Evolutionary conservation across 1,284 basidiomycete species (phyloP).

Genomic region (Rhodotorula sp.): DNA sequence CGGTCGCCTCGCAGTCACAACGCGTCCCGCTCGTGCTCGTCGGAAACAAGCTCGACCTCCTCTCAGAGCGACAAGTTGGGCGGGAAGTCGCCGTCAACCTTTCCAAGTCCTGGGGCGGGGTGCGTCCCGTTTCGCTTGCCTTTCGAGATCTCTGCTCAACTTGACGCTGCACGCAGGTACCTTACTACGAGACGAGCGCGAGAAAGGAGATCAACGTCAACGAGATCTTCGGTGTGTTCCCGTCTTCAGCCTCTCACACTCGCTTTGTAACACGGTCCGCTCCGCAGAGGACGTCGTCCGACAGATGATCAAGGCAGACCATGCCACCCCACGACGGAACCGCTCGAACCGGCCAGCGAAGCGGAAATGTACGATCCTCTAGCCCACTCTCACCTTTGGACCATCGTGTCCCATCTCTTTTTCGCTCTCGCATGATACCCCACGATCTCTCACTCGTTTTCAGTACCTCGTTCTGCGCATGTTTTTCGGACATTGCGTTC

Average conservation of each 20-base stretch:
- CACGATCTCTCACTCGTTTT: too few species aligned
- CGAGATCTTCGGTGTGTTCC: background rate
- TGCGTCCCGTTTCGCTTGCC: conserved; percentile 43
- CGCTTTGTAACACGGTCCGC: background rate
- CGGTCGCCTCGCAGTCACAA: conserved; percentile 5
- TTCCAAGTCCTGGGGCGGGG: conserved; percentile 62
- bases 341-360: too few species aligned
- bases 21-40: conserved; percentile 74
- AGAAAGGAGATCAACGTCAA: conserved; percentile 69
- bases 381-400: too few species aligned
- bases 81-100: conserved; percentile 64
- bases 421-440: too few species aligned
- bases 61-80: conserved; percentile 74
- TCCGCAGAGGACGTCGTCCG: conserved; percentile 62
- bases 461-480: too few species aligned
- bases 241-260: background rate
- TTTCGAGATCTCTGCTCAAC: background rate
- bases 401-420: too few species aligned
- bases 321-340: background rate
- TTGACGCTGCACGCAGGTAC: conserved; percentile 42
- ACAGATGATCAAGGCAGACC: conserved; percentile 59
- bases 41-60: conserved; percentile 82
- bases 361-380: too few species aligned
- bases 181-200: conserved; percentile 81
- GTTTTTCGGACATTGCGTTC: background rate